Conservation (phyloP, 1,139 yeast species). For the Suhomyces terraborum region DNA sequence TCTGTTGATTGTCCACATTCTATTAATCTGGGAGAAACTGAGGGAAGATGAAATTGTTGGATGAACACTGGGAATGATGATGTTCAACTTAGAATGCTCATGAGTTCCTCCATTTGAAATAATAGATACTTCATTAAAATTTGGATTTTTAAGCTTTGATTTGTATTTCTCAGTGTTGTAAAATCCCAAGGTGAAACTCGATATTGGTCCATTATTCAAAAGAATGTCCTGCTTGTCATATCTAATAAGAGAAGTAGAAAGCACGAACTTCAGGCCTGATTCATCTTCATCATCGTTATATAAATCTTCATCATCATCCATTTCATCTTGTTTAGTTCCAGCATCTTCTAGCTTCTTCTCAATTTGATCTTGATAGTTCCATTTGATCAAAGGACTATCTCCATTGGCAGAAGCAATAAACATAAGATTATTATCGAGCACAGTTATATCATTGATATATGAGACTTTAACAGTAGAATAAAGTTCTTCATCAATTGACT, state of each 20-base stretch:
- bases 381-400: conserved; percentile 38
- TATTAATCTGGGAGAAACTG: conserved; percentile 72
- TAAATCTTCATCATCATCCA: conserved; percentile 17
- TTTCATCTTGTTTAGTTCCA: conserved; percentile 5
- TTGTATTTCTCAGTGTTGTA: conserved; percentile 56
- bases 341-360: conserved; percentile 2
- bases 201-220: conserved; percentile 72
- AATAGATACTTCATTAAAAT: conserved; percentile 62
- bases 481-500: conserved; percentile 25
- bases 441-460: conserved; percentile 37
- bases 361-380: conserved; percentile 27
- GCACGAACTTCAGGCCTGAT: conserved; percentile 22
- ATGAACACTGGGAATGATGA: conserved; percentile 63
- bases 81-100: conserved; percentile 54
- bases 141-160: conserved; percentile 70
- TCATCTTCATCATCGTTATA: conserved; percentile 32
- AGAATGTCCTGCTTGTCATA: conserved; percentile 56
- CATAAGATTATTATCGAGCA: conserved; percentile 38
- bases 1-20: conserved; percentile 68
- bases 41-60: conserved; percentile 70
- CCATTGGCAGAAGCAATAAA: conserved; percentile 41
- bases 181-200: conserved; percentile 67
- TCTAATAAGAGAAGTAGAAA: conserved; percentile 34
- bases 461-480: conserved; percentile 28
- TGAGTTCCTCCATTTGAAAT: conserved; percentile 73